Evolutionary conservation across 2,329 filamentous ascomycete species (phyloP).

Genomic region (Monosporascus sp.): DNA sequence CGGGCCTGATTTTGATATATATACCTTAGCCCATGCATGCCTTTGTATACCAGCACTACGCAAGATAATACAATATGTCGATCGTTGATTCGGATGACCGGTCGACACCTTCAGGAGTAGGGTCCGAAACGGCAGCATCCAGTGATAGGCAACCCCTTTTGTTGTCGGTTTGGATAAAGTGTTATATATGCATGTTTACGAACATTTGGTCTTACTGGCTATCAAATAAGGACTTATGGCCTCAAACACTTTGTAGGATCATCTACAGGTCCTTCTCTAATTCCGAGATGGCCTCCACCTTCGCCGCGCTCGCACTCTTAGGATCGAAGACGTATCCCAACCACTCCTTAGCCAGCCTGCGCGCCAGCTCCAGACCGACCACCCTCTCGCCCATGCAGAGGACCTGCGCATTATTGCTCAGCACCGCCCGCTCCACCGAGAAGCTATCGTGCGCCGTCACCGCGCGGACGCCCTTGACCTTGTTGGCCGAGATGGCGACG

Average conservation of each 20-base stretch:
- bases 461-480: conserved; percentile 77
- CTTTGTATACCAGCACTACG: no score
- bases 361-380: conserved; percentile 73
- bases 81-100: no score
- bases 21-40: no score
- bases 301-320: conserved; percentile 43
- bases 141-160: neutral
- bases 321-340: conserved; percentile 76
- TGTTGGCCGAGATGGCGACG: conserved; percentile 85
- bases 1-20: no score
- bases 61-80: no score
- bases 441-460: conserved; percentile 87
- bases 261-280: conserved; percentile 27
- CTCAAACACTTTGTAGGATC: neutral
- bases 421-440: conserved; percentile 71
- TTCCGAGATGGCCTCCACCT: conserved; percentile 37
- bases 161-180: neutral
- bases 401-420: conserved; percentile 84
- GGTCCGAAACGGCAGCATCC: neutral
- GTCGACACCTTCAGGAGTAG: no score
- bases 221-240: neutral
- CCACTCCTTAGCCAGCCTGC: conserved; percentile 75
- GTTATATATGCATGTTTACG: neutral
- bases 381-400: conserved; percentile 83
- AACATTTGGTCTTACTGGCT: no score